Evolutionary conservation across 257 asterid genomes (phyloP).

Genomic region (Scutellaria minor): DNA sequence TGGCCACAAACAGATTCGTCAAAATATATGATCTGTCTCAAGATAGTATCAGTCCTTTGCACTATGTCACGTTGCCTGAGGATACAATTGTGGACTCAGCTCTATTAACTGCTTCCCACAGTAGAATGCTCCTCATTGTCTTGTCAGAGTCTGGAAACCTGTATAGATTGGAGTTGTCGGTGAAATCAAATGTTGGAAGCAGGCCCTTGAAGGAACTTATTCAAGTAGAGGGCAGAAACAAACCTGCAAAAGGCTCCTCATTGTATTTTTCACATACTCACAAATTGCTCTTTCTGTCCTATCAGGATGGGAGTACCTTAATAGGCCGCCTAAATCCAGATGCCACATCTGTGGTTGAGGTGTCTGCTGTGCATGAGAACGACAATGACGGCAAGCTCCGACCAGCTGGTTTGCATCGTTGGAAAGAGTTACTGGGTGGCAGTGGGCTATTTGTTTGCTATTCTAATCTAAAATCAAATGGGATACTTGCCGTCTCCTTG

Average conservation of each 20-base stretch:
- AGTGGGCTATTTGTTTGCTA: constrained; percentile 83
- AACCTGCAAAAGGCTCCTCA: constrained; percentile 72
- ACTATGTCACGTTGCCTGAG: constrained; percentile 82
- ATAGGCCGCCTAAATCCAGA: constrained; percentile 85
- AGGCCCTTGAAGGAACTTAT: constrained; percentile 80
- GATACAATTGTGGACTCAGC: constrained; percentile 84
- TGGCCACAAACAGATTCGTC: constrained; percentile 88
- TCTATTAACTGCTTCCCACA: constrained; percentile 75
- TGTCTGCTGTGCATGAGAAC: constrained; percentile 74
- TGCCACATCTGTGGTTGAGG: constrained; percentile 71
- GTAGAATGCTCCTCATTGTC: constrained; percentile 76
- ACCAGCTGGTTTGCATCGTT: constrained; percentile 94
- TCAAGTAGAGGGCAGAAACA: constrained; percentile 69
- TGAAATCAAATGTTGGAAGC: constrained; percentile 80
- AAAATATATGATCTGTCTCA: constrained; percentile 94
- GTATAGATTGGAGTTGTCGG: constrained; percentile 89
- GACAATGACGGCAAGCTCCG: constrained; percentile 75
- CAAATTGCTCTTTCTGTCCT: constrained; percentile 84
- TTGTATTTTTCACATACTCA: constrained; percentile 76
- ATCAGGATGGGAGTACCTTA: constrained; percentile 88
- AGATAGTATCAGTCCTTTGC: constrained; percentile 94
- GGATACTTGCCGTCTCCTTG: constrained; percentile 74
- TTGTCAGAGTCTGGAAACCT: constrained; percentile 81
- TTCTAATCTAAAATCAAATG: constrained; percentile 81
- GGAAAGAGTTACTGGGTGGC: constrained; percentile 84